Evolutionary conservation across 2,329 filamentous ascomycete species (phyloP), one percentile per base, ranked within the genome.

Genomic region (Colletotrichum tofieldiae): DNA sequence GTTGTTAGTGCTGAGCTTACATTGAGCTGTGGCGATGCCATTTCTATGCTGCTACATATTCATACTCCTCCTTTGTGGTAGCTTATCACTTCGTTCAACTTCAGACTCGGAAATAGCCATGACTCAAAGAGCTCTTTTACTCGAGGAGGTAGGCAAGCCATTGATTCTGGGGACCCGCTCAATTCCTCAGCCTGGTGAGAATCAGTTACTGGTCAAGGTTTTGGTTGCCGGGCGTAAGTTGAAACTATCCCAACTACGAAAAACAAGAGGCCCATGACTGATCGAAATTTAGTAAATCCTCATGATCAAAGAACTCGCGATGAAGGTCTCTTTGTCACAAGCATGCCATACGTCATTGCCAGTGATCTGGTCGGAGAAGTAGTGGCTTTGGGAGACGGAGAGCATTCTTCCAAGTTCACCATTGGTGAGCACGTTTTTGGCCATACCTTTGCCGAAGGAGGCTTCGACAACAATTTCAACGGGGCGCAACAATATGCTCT

Each of bases 291-390:
- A 64, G 62, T 65, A 29, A 65, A 65, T 18, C 62, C 62, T 26
- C 62, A 65, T 47, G 62, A 65, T 51, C 62, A 65, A 29, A 55
- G 51, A 18, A 65, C 62, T 8, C 62, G 62, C 9, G 62, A 65
- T 55, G 39, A n/a, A 2, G 62, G 62, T n/a, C 51, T 65, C 9
- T 65, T 65, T 37, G 37, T 65, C 37, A 65, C 62, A 3, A 65
- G 39, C 51, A 20, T 37, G 5, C 62, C 62, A n/a, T 56, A 37
- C 26, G 51, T 65, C 26, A 32, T 65, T n/a, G 62, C 62, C 18
- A 56, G 62, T 18, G 62, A 65, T 56, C 23, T 65, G 23, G 62
- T 65, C 29, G 62, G 62, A 29, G 51, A 65, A 65, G 62, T 65
- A 35, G 37, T 49, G 37, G 20, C 26, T 18, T 32, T 65, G 18